Evolutionary conservation across 352 stramenopile species (phyloP).

Genomic region (Globisporangium nodosum): DNA sequence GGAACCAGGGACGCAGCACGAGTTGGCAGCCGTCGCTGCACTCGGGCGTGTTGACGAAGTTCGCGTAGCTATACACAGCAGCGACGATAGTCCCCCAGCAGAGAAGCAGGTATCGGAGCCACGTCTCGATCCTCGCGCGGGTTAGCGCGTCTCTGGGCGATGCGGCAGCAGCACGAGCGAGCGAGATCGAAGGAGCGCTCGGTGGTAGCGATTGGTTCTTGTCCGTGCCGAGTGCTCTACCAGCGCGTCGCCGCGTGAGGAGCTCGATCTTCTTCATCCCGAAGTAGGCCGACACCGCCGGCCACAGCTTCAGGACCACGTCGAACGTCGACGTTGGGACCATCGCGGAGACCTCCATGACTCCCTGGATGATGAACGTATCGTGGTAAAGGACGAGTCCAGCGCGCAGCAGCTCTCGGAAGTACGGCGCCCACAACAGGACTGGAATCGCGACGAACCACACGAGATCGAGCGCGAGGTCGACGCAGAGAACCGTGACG

Average conservation of each 20-base stretch:
- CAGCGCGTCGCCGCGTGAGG: slow-evolving; percentile 1
- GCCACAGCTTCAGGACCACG: slow-evolving; percentile 15
- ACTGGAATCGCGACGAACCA: slow-evolving; percentile 14
- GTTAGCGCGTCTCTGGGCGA: neutral
- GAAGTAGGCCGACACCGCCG: slow-evolving; percentile 13
- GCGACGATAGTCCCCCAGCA: neutral
- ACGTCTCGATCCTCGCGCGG: neutral
- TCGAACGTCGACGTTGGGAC: slow-evolving; percentile 12
- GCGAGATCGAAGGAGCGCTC: neutral
- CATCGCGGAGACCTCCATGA: slow-evolving; percentile 17
- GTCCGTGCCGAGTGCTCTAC: neutral
- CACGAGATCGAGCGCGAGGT: slow-evolving; percentile 16
- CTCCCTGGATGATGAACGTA: slow-evolving; percentile 16
- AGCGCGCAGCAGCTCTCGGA: slow-evolving; percentile 5
- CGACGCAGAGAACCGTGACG: slow-evolving; percentile 10
- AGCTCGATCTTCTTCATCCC: slow-evolving; percentile 14
- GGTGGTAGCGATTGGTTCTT: neutral
- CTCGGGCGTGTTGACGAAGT: neutral
- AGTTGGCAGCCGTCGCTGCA: neutral
- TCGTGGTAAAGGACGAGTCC: slow-evolving; percentile 15
- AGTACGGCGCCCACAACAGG: slow-evolving; percentile 11
- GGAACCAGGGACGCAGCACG: slow-evolving; percentile 10
- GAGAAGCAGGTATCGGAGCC: slow-evolving; percentile 4
- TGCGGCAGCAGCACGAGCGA: neutral
- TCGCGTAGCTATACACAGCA: slow-evolving; percentile 1